Evolutionary conservation across 176 grass and related monocot genomes (phyloP), one percentile per base, ranked within the genome.

Genomic region (Oryza glumipatula): DNA sequence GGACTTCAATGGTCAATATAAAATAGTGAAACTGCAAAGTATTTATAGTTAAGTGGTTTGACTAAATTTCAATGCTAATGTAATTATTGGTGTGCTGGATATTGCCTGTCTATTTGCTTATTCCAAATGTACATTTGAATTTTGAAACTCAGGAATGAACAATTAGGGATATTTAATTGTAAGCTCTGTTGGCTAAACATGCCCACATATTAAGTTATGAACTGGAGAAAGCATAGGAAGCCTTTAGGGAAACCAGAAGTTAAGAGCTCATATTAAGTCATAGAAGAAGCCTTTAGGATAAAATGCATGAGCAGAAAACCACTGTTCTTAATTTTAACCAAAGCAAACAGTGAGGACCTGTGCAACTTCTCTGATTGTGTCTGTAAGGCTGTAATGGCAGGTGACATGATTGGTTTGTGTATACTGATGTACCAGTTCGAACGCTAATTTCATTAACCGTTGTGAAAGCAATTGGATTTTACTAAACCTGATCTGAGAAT

Each of bases 221-320:
- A 45, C 36, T 61, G 81, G 41, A 41, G 44, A 39, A 67, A 61
- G 65, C 49, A 82, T 76, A 38, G 63, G 22, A 79, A 76, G 21
- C 64, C 5, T 74, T 46, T 19, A 71, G 60, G 19, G 46, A 69
- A 61, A 79, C 38, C 15, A 65, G 39, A 11, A 66, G 67, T 74
- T 68, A 15, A 28, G 19, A 70, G 32, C 3, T 16, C 26, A 48
- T 36, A 46, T 30, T 30, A 30, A 30, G 28, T 30, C 49, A 82
- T 76, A 47, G 63, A 30, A 30, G n/a, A 79, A 76, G 21, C 64
- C 8, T 74, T 46, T 14, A 71, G 60, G 19, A 46, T 8, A n/a
- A 41, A 56, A 75, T 84, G 33, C 81, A 79, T 12, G 10, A 49
- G 24, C 14, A 41, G 15, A 3, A 83, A 83, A 56, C 16, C 11